phyloP scores from a whole-genome alignment of 306 rosid genomes.

The Fragaria nilgerrensis region DNA sequence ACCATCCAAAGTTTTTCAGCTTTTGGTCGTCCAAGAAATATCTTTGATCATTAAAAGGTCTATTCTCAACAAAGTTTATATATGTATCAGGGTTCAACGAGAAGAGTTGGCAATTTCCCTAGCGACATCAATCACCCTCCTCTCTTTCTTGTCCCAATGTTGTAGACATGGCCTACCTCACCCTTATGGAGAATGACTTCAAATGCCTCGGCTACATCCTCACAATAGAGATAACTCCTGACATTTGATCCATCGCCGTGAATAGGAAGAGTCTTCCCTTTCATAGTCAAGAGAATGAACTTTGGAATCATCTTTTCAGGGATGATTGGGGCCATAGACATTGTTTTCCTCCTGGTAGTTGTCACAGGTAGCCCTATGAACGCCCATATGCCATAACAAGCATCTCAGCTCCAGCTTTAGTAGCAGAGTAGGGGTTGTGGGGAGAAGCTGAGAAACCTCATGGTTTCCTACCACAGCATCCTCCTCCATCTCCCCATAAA shows the following conservation, averaged over 20 bases:
- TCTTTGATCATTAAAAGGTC: constrained; percentile 62
- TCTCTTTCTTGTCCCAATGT: constrained; percentile 57
- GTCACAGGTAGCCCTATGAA: constrained; percentile 57
- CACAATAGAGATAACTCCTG: constrained; percentile 56
- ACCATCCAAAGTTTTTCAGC: constrained; percentile 55
- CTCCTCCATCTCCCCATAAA: constrained; percentile 61
- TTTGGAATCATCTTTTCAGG: constrained; percentile 66
- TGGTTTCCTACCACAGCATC: constrained; percentile 59
- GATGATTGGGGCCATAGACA: constrained; percentile 58
- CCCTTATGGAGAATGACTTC: constrained; percentile 55
- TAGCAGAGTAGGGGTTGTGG: constrained; percentile 60
- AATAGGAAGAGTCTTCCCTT: constrained; percentile 52
- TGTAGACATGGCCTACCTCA: constrained; percentile 63
- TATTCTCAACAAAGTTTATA: constrained; percentile 47
- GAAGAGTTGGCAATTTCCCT: constrained; percentile 47
- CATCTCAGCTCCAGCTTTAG: constrained; percentile 69
- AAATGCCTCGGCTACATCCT: constrained; percentile 67
- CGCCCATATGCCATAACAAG: constrained; percentile 64
- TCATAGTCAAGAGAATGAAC: constrained; percentile 55
- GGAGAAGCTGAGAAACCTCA: constrained; percentile 69
- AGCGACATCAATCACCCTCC: constrained; percentile 65
- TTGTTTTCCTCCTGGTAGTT: constrained; percentile 59
- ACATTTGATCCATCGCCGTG: constrained; percentile 68
- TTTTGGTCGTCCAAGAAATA: constrained; percentile 55
- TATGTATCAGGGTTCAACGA: constrained; percentile 36